Evolutionary conservation across 2,329 filamentous ascomycete species (phyloP).

Genomic region (Aspergillus novoparasiticus): DNA sequence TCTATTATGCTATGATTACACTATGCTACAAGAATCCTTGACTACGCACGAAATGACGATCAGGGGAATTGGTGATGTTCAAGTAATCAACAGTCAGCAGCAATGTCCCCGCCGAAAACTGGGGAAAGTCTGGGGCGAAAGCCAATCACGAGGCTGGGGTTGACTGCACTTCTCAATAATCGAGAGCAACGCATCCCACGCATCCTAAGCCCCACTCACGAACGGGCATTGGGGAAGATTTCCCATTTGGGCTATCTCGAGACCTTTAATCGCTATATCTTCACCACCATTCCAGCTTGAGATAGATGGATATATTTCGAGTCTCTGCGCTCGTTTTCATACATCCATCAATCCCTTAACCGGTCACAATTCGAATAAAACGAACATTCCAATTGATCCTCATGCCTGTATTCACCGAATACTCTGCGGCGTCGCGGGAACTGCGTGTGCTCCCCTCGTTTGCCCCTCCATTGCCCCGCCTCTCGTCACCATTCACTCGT

Average conservation of each 20-base stretch:
- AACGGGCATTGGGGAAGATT: background rate
- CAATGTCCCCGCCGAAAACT: background rate
- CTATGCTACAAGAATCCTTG: background rate
- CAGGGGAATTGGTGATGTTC: slow-evolving; percentile 16
- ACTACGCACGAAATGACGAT: slow-evolving; percentile 3
- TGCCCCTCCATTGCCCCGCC: slow-evolving; percentile 44
- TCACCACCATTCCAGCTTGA: no score
- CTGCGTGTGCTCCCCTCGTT: slow-evolving; percentile 45
- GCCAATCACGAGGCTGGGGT: background rate
- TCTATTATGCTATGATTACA: background rate
- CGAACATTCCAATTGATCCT: background rate
- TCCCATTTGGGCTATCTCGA: background rate
- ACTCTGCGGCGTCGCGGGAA: slow-evolving; percentile 38
- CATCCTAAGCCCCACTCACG: background rate
- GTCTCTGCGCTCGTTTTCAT: background rate
- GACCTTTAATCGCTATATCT: background rate
- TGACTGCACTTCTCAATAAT: background rate
- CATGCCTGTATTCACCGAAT: slow-evolving; percentile 47
- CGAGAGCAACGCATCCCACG: background rate
- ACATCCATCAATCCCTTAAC: background rate
- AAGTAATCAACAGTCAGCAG: slow-evolving; percentile 19
- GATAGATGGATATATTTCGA: background rate
- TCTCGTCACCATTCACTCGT: slow-evolving; percentile 35
- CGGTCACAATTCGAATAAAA: background rate
- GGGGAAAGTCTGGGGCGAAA: background rate